Evolutionary conservation across 2,329 filamentous ascomycete species (phyloP), one percentile per base, ranked within the genome.

Genomic region (Sarocladium kiliense): DNA sequence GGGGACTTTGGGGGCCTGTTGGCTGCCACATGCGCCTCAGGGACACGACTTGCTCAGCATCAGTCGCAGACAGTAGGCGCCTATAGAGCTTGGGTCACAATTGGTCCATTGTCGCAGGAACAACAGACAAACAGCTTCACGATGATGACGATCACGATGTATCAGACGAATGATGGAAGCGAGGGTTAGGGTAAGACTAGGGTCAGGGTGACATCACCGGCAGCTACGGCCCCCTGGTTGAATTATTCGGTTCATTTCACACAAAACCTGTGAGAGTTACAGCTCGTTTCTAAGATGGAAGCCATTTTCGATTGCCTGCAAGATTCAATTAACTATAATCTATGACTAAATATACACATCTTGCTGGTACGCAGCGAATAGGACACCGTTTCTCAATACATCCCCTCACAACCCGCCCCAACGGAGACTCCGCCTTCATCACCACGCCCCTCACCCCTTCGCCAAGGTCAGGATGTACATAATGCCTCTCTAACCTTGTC

Each of bases 391-490:
- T 23, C 7, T 6, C 39, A 21, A 7, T 44, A 21, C 12, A 21
- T 44, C 19, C 7, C 19, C 6, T 44, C 19, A 5, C 39, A 44
- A 44, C 3, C 39, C 39, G 19, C 39, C 39, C 14, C 39, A 23
- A 27, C 44, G 44, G 44, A 47, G 23, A 47, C 44, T 47, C 44
- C 44, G 44, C 44, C 44, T 7, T 32, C 44, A 27, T 26, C 25
- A 27, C 44, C n/a, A 27, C 23, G 25, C 44, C 44, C 21, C 23
- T 19, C 36, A 16, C 44, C 27, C 44, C 16, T n/a, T 30, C 23
- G n/a, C n/a, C 19, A 44, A 7, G 7, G 18, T 9, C 18, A 9
- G 27, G n/a, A 12, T 32, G 44, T 27, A n/a, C 25, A 47, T 47
- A 47, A 47, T 47, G 25, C 44, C 44, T 16, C 44, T 27, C 25